phyloP scores from a whole-genome alignment of 345 rosid genomes.

The Adansonia digitata region DNA sequence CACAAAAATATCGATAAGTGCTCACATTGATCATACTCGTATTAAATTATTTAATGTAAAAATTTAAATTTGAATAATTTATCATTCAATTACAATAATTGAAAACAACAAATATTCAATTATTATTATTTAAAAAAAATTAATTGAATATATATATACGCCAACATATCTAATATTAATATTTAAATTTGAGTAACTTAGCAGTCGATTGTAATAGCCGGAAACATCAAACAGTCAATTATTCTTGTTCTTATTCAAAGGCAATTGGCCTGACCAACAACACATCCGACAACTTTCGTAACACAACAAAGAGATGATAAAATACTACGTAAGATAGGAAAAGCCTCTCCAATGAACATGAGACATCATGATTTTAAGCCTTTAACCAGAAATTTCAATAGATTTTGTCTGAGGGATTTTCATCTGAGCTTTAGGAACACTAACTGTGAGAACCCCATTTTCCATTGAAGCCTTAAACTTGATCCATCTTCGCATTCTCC shows the following conservation, averaged over 20 bases:
- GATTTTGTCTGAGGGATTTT: background rate
- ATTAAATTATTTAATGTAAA: too few species aligned
- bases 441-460: slow-evolving; percentile 2
- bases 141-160: too few species aligned
- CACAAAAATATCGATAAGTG: background rate
- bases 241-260: background rate
- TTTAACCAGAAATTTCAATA: background rate
- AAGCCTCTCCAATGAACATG: background rate
- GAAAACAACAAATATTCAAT: too few species aligned
- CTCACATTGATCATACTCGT: too few species aligned
- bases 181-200: too few species aligned
- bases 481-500: background rate
- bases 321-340: background rate
- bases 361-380: background rate
- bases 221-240: too few species aligned
- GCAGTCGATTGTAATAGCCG: too few species aligned
- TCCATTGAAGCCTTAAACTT: slow-evolving; percentile 1
- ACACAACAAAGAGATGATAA: background rate
- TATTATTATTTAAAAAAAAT: too few species aligned
- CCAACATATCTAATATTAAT: too few species aligned
- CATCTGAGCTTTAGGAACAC: background rate
- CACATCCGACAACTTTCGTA: background rate
- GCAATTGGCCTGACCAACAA: background rate
- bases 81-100: too few species aligned
- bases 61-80: too few species aligned